A percentile compares a stretch with the other conserved stretches of the same genome.
phyloP scores from a whole-genome alignment of 306 rosid genomes.

The Fragaria vesca region DNA sequence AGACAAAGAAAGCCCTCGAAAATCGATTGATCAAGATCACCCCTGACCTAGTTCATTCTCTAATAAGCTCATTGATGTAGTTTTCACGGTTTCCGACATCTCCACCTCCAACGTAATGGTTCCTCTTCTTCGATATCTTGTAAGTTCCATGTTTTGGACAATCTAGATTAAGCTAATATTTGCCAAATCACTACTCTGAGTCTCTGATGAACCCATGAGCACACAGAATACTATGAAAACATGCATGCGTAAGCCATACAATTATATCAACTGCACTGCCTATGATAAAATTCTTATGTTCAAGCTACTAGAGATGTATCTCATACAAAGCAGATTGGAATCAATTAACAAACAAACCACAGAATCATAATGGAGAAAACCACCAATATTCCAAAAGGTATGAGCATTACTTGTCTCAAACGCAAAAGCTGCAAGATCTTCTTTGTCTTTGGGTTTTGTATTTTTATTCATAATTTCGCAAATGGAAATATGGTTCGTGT shows the following conservation, averaged over 20 bases:
- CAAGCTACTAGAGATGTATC: too few relatives aligned
- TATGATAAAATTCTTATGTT: background rate
- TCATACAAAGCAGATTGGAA: background rate
- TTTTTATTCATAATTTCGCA: too few relatives aligned
- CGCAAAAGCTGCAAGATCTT: conserved; percentile 84
- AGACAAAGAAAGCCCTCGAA: too few relatives aligned
- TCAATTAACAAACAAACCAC: background rate
- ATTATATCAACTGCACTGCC: background rate
- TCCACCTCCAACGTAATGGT: conserved; percentile 92
- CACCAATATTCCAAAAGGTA: background rate
- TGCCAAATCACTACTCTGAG: background rate
- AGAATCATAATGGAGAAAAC: background rate
- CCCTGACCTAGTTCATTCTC: too few relatives aligned
- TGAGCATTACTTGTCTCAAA: conserved; percentile 62
- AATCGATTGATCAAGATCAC: too few relatives aligned
- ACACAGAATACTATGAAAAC: background rate
- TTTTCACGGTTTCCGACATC: conserved; percentile 94
- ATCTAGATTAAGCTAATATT: background rate
- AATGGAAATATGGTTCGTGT: too few relatives aligned
- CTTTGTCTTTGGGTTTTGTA: conserved; percentile 59
- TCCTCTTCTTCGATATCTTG: conserved; percentile 48
- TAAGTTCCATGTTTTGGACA: background rate
- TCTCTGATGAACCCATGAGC: background rate
- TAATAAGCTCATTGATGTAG: conserved; percentile 66
- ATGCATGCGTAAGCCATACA: background rate